Base-by-base conservation (phyloP, 352 stramenopile species). In the Globisporangium paddicum region DNA sequence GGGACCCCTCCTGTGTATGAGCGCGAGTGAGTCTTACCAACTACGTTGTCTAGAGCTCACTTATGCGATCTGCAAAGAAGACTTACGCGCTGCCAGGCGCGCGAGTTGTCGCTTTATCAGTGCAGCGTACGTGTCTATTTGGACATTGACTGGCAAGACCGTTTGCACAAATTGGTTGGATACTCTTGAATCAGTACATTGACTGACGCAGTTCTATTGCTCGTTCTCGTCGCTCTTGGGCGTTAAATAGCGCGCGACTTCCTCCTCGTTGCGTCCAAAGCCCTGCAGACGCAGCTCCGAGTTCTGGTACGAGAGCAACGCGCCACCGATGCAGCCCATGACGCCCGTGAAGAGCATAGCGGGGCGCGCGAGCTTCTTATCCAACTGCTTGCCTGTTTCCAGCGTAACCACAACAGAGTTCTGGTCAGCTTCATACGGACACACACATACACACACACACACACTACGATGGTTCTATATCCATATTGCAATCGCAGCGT, bases 291-390 rank as follows among this genome's bases (percentile, higher is more conserved):
- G 82, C 56, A 90, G 66, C 45, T 82, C 72, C 45, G 82, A 85
- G 74, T 95, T 93, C 66, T 95, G 79, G 55, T 87, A 93, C 41
- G 81, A 79, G 58, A 86, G 57, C 72, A 90, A 62, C 44, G 68
- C 63, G 40, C 81, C 72, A 41, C 76, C 77, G 37, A 90, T 35
- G 42, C 73, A 79, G 56, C 79, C 81, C 34, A 93, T 60, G 28
- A 93, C 66, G 34, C 85, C 85, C 8, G 78, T 90, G 67, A 93
- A 89, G 64, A 67, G 78, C 77, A 90, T 87, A n/a, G 75, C 78
- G 0, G 72, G 79, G n/a, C 73, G 61, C 9, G 80, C 83, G 60
- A 93, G 52, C 14, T 66, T 78, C 7, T 68, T 70, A 55, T 87
- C 77, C 51, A 93, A 69, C 34, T 93, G 75, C 10, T 68, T 67